These are phyloP conservation scores for Termitomyces eurrhizus DNA, from an alignment of 768 basidiomycete species.

Conservation along the genomic window DNA sequence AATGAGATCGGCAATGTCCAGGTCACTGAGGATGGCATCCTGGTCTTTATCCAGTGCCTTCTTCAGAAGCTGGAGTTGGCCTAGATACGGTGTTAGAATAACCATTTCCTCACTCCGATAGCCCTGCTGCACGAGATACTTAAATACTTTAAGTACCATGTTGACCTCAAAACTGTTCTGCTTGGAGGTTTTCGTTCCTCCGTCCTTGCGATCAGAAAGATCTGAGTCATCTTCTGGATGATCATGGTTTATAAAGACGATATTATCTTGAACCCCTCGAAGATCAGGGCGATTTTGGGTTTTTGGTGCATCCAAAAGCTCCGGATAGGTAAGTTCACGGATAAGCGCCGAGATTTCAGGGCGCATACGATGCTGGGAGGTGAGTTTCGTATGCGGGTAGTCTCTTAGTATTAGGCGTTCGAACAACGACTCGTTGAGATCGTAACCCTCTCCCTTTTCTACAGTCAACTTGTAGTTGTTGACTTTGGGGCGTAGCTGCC, in stretches of 20 bases:
- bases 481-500: conserved; percentile 68
- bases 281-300: neutral
- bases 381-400: conserved; percentile 57
- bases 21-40: conserved; percentile 61
- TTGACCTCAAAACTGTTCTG: neutral
- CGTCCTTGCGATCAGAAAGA: neutral
- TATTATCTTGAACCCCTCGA: neutral
- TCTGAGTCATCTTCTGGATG: neutral
- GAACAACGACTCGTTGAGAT: conserved; percentile 65
- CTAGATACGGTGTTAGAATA: neutral
- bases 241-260: neutral
- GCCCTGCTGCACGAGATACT: neutral
- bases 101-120: neutral
- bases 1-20: neutral
- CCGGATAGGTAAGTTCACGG: conserved; percentile 61
- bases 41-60: conserved; percentile 23
- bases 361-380: conserved; percentile 67
- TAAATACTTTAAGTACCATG: conserved; percentile 1
- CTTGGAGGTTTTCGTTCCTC: neutral
- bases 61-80: conserved; percentile 25
- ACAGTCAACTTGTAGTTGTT: conserved; percentile 58
- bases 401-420: conserved; percentile 61
- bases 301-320: conserved; percentile 46
- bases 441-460: conserved; percentile 64
- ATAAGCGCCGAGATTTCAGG: conserved; percentile 67